Percentiles rank a stretch among this genome's conserved stretches.
Evolutionary conservation across 1,139 yeast genomes (phyloP).

Genomic region (Geotrichum klebahnii): DNA sequence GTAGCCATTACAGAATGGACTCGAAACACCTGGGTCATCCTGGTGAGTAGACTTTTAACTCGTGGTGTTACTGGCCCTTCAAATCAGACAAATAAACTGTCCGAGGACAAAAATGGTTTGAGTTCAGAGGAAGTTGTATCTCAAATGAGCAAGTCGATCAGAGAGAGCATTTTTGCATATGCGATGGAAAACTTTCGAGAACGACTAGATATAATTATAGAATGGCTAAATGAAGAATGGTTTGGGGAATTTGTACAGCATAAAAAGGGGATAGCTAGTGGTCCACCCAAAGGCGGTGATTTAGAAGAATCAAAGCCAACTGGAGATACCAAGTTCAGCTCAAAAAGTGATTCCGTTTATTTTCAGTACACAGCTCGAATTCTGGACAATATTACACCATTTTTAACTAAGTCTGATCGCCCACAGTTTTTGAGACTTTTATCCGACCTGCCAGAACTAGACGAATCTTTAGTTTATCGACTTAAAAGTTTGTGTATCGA

Average conservation of each 20-base stretch:
- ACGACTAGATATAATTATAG: conserved; percentile 72
- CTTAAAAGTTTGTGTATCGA: conserved; percentile 77
- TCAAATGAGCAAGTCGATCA: conserved; percentile 48
- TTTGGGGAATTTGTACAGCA: conserved; percentile 56
- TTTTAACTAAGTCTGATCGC: conserved; percentile 73
- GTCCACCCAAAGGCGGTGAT: conserved; percentile 1
- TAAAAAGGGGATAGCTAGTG: neutral
- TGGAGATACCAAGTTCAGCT: conserved; percentile 12
- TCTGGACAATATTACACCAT: conserved; percentile 77
- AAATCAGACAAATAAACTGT: neutral
- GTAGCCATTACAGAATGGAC: conserved; percentile 52
- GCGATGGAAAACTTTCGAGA: conserved; percentile 69
- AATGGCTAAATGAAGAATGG: conserved; percentile 98
- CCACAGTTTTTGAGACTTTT: conserved; percentile 74
- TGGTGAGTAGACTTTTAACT: conserved; percentile 75
- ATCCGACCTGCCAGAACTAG: conserved; percentile 79
- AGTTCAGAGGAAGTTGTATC: conserved; percentile 3
- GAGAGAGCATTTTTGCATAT: conserved; percentile 68
- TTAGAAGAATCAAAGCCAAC: conserved; percentile 20
- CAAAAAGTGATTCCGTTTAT: conserved; percentile 28
- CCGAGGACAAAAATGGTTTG: neutral
- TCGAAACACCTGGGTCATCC: conserved; percentile 68
- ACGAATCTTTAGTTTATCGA: conserved; percentile 55
- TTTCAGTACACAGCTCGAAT: conserved; percentile 64
- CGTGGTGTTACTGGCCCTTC: conserved; percentile 54